phyloP scores from a whole-genome alignment of 257 asterid genomes.

The Nicotiana otophora region DNA sequence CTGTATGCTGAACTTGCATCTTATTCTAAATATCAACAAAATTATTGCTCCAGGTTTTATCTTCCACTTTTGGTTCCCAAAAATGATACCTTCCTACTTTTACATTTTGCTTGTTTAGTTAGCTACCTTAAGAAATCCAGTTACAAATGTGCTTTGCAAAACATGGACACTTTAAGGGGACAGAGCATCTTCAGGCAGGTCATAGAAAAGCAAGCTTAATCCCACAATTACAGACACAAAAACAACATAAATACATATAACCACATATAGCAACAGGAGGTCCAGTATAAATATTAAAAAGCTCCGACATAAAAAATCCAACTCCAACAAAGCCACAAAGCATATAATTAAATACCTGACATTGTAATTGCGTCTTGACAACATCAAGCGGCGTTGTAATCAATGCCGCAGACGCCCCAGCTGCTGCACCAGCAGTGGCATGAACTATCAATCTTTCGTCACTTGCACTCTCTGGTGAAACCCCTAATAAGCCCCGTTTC shows the following conservation, averaged over 20 bases:
- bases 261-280: too few species aligned
- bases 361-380: constrained; percentile 91
- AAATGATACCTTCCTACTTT: too few species aligned
- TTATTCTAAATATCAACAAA: too few species aligned
- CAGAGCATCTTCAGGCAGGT: too few species aligned
- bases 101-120: neutral
- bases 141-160: too few species aligned
- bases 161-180: too few species aligned
- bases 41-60: neutral
- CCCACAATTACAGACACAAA: neutral
- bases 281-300: too few species aligned
- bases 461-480: constrained; percentile 51
- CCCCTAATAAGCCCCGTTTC: constrained; percentile 61
- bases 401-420: constrained; percentile 85
- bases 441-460: constrained; percentile 75
- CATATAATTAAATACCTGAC: constrained; percentile 63
- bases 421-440: constrained; percentile 96
- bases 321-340: neutral
- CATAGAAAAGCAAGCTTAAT: too few species aligned
- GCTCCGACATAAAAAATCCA: neutral
- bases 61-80: too few species aligned
- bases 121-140: neutral
- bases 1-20: neutral
- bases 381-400: constrained; percentile 94
- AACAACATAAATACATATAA: neutral